Evolutionary conservation across 352 stramenopile genomes (phyloP).

Genomic region (Phytopythium cucurbitacearum): DNA sequence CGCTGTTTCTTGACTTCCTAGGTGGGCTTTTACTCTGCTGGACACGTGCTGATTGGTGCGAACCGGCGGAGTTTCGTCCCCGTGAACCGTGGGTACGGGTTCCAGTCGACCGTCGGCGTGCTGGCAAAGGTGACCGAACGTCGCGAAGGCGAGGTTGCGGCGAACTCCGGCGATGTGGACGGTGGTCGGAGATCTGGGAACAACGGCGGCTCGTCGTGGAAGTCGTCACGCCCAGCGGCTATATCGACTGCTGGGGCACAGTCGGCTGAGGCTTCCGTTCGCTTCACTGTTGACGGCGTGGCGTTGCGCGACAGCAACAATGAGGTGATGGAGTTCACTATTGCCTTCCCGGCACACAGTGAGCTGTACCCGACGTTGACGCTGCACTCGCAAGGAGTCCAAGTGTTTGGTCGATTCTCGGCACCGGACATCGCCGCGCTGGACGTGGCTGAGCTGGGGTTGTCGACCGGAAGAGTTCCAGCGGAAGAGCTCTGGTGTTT

Average conservation of each 20-base stretch:
- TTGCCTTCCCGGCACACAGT: slow-evolving; percentile 50
- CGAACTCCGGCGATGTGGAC: slow-evolving; percentile 1
- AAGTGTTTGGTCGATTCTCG: slow-evolving; percentile 78
- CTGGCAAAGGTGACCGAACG: slow-evolving; percentile 56
- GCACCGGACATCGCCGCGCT: slow-evolving; percentile 54
- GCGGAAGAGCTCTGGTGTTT: slow-evolving; percentile 66
- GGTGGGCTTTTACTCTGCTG: slow-evolving; percentile 81
- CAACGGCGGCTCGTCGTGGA: no score
- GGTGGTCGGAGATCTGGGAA: no score
- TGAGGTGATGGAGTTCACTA: slow-evolving; percentile 49
- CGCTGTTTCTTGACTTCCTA: slow-evolving; percentile 15
- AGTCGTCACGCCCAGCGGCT: slow-evolving; percentile 7
- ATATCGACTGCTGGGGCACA: slow-evolving; percentile 5
- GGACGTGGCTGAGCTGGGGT: slow-evolving; percentile 47
- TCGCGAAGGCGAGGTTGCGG: slow-evolving; percentile 9
- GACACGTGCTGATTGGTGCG: slow-evolving; percentile 65
- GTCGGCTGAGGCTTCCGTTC: slow-evolving; percentile 38
- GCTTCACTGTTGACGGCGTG: slow-evolving; percentile 69
- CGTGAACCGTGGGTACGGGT: slow-evolving; percentile 48
- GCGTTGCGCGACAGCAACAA: slow-evolving; percentile 52
- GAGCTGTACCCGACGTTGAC: slow-evolving; percentile 84
- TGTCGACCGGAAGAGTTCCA: slow-evolving; percentile 8
- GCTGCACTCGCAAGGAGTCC: slow-evolving; percentile 76
- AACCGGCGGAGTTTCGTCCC: slow-evolving; percentile 52
- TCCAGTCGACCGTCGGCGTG: slow-evolving; percentile 71